Evolutionary conservation across 2,329 filamentous ascomycete genomes (phyloP).

Genomic region (Coniochaeta sp.): DNA sequence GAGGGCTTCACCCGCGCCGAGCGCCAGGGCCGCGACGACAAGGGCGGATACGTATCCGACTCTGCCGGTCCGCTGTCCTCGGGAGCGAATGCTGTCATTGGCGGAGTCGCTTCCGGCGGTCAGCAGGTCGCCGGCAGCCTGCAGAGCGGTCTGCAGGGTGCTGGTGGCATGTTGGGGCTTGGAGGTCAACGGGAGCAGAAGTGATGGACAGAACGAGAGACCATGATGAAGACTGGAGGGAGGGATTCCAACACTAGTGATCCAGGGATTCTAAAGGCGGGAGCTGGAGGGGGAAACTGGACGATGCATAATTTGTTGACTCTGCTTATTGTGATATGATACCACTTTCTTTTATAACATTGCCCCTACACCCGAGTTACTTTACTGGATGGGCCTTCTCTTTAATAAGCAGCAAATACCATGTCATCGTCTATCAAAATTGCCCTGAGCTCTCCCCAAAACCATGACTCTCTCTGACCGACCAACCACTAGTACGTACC

Average conservation of each 20-base stretch:
- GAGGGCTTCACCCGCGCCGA: conserved; percentile 61
- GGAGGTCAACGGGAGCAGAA: conserved; percentile 2
- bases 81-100: conserved; percentile 7
- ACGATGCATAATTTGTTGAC: background rate
- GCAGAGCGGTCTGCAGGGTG: conserved; percentile 8
- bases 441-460: background rate
- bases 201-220: background rate
- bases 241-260: background rate
- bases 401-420: no score
- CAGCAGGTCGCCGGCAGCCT: conserved; percentile 6
- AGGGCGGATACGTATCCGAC: conserved; percentile 37
- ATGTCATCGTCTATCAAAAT: background rate
- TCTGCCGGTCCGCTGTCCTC: conserved; percentile 1
- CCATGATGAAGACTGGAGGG: background rate
- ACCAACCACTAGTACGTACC: conserved; percentile 5
- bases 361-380: background rate
- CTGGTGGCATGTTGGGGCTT: conserved; percentile 7
- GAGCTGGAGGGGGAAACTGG: no score
- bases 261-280: background rate
- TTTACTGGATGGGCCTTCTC: background rate
- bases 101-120: conserved; percentile 5
- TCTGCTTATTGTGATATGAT: background rate
- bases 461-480: background rate
- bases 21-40: conserved; percentile 55
- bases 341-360: background rate